These are phyloP conservation scores for Fomes fomentarius DNA, from an alignment of 1,284 basidiomycete genomes.

Conservation along the genomic window DNA sequence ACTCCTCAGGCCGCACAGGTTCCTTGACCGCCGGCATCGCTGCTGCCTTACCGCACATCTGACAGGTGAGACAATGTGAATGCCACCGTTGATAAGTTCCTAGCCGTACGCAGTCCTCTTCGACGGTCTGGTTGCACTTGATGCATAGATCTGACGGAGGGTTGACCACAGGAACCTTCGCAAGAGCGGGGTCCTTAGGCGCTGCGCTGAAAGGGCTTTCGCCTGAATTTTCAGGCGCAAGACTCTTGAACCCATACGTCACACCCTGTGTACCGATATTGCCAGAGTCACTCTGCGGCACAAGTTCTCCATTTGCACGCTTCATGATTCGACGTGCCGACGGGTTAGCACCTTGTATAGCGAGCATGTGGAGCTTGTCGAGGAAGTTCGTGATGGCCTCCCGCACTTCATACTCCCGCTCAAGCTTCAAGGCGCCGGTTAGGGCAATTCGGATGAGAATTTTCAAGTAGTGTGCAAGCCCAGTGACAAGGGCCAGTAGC, in stretches of 20 bases:
- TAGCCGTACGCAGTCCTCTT: constrained; percentile 94
- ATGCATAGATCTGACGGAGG: constrained; percentile 91
- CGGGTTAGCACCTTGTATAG: constrained; percentile 86
- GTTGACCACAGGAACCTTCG: constrained; percentile 57
- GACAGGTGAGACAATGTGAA: constrained; percentile 87
- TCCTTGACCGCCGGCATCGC: constrained; percentile 63
- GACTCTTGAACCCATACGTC: constrained; percentile 86
- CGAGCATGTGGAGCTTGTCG: constrained; percentile 89
- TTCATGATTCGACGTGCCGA: constrained; percentile 72
- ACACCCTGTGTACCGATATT: constrained; percentile 80
- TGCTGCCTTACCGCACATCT: constrained; percentile 78
- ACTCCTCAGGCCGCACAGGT: constrained; percentile 28
- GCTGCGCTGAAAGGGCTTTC: constrained; percentile 75
- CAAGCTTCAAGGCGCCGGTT: constrained; percentile 94
- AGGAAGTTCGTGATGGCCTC: constrained; percentile 91
- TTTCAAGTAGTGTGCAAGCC: constrained; percentile 98
- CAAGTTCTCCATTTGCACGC: constrained; percentile 63
- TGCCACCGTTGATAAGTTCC: constrained; percentile 98
- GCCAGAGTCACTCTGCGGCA: constrained; percentile 43
- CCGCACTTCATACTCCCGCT: constrained; percentile 83
- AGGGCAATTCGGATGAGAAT: constrained; percentile 98
- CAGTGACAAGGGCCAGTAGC: constrained; percentile 95
- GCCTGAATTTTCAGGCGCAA: constrained; percentile 87
- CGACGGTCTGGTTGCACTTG: constrained; percentile 88
- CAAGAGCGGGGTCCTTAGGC: constrained; percentile 44